Conservation (phyloP, 106 monocot genomes). For the Ottelia alismoides region DNA sequence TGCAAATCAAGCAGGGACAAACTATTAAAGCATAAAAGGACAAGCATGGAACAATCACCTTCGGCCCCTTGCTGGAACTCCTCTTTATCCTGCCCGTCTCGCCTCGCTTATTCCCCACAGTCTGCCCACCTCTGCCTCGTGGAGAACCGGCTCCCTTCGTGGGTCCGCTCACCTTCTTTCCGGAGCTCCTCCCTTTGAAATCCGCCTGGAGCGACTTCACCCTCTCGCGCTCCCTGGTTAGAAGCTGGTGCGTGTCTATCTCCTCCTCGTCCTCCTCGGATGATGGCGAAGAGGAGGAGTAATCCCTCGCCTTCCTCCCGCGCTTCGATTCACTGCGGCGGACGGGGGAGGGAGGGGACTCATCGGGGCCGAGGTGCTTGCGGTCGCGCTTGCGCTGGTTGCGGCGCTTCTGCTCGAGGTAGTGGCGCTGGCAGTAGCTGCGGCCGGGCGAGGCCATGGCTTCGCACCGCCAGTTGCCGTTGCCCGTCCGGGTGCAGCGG, state of each 20-base stretch:
- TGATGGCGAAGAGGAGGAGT: too few species aligned
- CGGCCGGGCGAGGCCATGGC: slow-evolving; percentile 34
- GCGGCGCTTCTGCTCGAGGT: slow-evolving; percentile 31
- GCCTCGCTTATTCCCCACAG: slow-evolving; percentile 7
- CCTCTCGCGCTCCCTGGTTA: slow-evolving; percentile 5
- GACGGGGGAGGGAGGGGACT: too few species aligned
- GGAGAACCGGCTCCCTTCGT: not conserved
- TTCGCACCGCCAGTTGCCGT: slow-evolving; percentile 32
- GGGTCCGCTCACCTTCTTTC: not conserved
- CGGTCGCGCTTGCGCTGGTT: slow-evolving; percentile 19
- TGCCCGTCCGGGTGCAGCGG: slow-evolving; percentile 33
- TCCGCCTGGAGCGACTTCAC: slow-evolving; percentile 7
- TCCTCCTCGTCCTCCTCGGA: slow-evolving; percentile 5
- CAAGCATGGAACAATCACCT: too few species aligned
- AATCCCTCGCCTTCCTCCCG: too few species aligned
- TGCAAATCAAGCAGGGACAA: too few species aligned
- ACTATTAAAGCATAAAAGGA: too few species aligned
- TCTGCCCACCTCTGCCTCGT: too few species aligned
- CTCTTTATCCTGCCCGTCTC: slow-evolving; percentile 3
- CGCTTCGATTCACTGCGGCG: too few species aligned
- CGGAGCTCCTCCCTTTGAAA: slow-evolving; percentile 9
- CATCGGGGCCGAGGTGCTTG: slow-evolving; percentile 5
- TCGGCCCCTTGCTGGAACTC: not conserved
- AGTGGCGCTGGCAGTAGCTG: slow-evolving; percentile 30
- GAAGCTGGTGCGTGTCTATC: slow-evolving; percentile 8